Evolutionary conservation across 768 basidiomycete genomes (phyloP).

Genomic region (Candolleomyces efflorescens): DNA sequence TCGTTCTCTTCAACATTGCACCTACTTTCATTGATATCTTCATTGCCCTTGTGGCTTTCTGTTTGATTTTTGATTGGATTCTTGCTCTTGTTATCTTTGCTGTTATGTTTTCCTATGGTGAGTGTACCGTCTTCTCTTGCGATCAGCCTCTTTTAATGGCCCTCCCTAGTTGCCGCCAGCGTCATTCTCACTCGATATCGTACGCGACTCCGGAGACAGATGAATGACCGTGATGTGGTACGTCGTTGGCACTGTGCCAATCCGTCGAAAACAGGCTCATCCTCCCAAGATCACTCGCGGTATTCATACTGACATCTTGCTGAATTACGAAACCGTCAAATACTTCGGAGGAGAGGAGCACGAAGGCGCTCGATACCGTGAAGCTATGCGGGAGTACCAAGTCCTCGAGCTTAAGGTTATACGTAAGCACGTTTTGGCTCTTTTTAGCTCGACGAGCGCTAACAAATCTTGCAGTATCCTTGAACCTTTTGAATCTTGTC

Average conservation of each 20-base stretch:
- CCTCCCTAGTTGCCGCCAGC: constrained; percentile 42
- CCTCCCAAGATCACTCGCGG: constrained; percentile 60
- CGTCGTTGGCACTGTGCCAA: constrained; percentile 18
- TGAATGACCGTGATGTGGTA: constrained; percentile 81
- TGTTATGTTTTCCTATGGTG: constrained; percentile 74
- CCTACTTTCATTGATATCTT: constrained; percentile 81
- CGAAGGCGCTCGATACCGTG: constrained; percentile 65
- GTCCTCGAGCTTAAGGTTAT: constrained; percentile 69
- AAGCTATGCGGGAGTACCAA: constrained; percentile 75
- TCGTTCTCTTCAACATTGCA: constrained; percentile 77
- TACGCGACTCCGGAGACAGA: constrained; percentile 67
- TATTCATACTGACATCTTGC: constrained; percentile 76
- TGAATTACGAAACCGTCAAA: constrained; percentile 85
- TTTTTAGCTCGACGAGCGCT: constrained; percentile 6
- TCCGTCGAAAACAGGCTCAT: not conserved
- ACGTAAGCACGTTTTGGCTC: constrained; percentile 35
- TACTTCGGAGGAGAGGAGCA: constrained; percentile 86
- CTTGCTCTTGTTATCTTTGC: constrained; percentile 63
- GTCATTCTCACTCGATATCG: constrained; percentile 68
- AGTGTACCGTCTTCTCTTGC: constrained; percentile 12
- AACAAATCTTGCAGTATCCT: constrained; percentile 41
- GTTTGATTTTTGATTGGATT: constrained; percentile 58
- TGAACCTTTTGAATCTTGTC: constrained; percentile 71
- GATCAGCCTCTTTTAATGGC: not conserved
- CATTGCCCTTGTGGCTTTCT: constrained; percentile 67